Conservation (phyloP, 345 rosid species). For the Acer yangbiense region DNA sequence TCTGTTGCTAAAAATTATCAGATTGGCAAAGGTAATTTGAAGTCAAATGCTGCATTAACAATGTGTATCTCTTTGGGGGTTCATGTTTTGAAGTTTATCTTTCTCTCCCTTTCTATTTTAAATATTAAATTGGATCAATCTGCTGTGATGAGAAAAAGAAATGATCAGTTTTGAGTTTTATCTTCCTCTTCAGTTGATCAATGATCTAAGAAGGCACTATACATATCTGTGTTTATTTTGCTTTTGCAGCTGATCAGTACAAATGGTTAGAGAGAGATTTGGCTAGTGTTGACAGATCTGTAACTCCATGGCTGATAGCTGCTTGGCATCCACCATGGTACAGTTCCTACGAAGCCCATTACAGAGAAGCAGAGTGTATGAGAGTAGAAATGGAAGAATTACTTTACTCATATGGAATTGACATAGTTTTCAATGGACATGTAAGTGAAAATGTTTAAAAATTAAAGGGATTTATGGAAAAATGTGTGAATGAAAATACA, state of each 20-base stretch:
- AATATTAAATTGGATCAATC: not conserved
- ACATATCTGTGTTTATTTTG: constrained; percentile 1
- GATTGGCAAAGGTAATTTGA: constrained; percentile 2
- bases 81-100: not conserved
- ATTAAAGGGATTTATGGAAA: not conserved
- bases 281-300: constrained; percentile 56
- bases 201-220: not conserved
- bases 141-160: not conserved
- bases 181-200: constrained; percentile 2
- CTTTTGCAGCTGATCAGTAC: constrained; percentile 66
- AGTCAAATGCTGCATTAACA: not conserved
- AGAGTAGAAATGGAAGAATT: constrained; percentile 74
- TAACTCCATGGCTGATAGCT: constrained; percentile 91
- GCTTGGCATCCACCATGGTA: constrained; percentile 93
- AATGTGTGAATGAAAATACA: not conserved
- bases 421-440: constrained; percentile 79
- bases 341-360: constrained; percentile 77
- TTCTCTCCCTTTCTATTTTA: not conserved
- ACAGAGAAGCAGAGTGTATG: constrained; percentile 92
- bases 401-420: constrained; percentile 62
- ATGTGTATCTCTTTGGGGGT: not conserved
- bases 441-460: constrained; percentile 36
- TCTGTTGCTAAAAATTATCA: not conserved
- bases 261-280: constrained; percentile 81
- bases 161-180: not conserved